Evolutionary conservation across 2,329 filamentous ascomycete genomes (phyloP).

Genomic region (Aspergillus sp.): DNA sequence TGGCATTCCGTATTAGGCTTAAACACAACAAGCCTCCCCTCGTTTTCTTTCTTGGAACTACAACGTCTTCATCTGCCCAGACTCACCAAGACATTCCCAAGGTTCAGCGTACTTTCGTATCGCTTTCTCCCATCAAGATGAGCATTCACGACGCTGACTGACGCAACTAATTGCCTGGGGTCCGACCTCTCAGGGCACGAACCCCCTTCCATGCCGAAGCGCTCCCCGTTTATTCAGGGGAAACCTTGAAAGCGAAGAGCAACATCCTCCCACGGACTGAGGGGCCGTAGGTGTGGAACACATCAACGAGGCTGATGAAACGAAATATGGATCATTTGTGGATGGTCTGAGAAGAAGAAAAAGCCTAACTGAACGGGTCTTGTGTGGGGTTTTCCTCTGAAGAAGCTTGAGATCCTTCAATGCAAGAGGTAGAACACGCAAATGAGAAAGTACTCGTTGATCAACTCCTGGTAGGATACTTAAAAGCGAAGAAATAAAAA

Average conservation of each 20-base stretch:
- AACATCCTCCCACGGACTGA: not conserved
- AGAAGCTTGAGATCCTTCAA: not conserved
- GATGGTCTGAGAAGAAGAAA: not conserved
- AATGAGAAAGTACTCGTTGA: not conserved
- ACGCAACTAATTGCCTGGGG: not conserved
- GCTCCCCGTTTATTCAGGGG: not conserved
- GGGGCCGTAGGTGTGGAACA: not conserved
- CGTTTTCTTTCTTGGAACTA: not conserved
- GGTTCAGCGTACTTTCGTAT: not conserved
- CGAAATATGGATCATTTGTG: not conserved
- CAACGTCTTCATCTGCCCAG: not conserved
- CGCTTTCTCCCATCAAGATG: not conserved
- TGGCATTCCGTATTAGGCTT: not conserved
- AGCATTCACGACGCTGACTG: not conserved
- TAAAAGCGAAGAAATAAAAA: not conserved
- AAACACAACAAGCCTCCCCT: not conserved
- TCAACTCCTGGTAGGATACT: not conserved
- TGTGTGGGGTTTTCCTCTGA: not conserved
- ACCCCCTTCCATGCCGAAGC: not conserved
- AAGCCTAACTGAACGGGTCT: not conserved
- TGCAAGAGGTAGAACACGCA: not conserved
- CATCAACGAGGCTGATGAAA: not conserved
- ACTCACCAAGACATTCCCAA: not conserved
- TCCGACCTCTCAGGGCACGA: not conserved
- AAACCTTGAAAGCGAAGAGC: too few relatives aligned